phyloP scores from a whole-genome alignment of 225 moss, liverwort and hornwort genomes.

The Antitrichia curtipendula region DNA sequence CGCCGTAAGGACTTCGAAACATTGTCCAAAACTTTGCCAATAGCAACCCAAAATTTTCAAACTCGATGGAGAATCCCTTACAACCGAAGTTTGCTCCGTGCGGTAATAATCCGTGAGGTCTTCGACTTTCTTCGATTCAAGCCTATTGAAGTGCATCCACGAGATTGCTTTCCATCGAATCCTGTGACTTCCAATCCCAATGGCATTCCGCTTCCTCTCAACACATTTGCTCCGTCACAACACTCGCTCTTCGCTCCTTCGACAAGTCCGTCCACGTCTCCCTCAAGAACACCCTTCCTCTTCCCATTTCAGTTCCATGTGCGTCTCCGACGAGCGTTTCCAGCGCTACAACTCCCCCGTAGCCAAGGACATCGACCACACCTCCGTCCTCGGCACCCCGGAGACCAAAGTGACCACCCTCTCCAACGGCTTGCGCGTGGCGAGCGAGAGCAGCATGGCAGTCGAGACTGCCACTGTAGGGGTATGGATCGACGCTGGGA shows the following conservation, averaged over 20 bases:
- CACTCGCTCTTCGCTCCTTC: conserved; percentile 18
- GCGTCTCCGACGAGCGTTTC: conserved; percentile 49
- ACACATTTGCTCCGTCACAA: neutral
- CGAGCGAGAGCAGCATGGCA: conserved; percentile 56
- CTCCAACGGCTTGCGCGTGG: conserved; percentile 72
- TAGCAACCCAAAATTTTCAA: neutral
- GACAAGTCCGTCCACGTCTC: neutral
- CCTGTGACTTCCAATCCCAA: neutral
- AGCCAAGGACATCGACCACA: conserved; percentile 47
- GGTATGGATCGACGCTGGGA: conserved; percentile 88
- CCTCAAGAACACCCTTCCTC: neutral
- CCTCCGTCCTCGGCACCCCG: conserved; percentile 42
- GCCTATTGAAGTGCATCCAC: neutral
- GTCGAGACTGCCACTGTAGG: conserved; percentile 69
- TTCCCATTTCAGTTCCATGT: conserved; percentile 1
- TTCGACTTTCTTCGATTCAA: neutral
- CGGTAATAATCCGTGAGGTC: neutral
- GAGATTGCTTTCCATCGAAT: neutral
- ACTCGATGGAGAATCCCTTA: neutral
- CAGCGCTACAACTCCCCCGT: conserved; percentile 53
- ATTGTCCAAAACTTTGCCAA: neutral
- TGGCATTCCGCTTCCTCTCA: neutral
- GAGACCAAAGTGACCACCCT: conserved; percentile 66
- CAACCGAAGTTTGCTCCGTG: no score
- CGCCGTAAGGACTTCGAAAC: no score